A percentile compares a stretch with the other conserved stretches of the same genome.
These are phyloP conservation scores for Cenchrus fungigraminus DNA, from an alignment of 176 grass and related monocot genomes.

Conservation along the genomic window DNA sequence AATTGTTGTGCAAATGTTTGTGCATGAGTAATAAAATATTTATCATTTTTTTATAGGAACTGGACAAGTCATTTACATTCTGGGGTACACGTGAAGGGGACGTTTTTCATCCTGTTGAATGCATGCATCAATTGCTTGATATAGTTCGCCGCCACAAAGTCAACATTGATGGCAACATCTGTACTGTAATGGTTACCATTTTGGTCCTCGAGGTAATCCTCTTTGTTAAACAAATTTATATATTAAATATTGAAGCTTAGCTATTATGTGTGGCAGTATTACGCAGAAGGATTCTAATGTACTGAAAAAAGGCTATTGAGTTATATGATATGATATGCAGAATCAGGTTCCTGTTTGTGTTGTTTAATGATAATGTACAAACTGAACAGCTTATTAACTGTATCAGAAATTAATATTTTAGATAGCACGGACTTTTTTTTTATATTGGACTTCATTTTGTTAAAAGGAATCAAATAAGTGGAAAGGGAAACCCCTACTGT, in stretches of 20 bases:
- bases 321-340: not conserved
- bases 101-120: slow-evolving; percentile 80
- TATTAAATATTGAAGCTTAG: slow-evolving; percentile 2
- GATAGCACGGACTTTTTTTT: not conserved
- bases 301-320: not conserved
- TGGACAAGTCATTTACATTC: slow-evolving; percentile 79
- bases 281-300: not conserved
- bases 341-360: not conserved
- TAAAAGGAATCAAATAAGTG: not conserved
- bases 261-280: not conserved
- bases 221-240: slow-evolving; percentile 19
- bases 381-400: not conserved
- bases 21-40: slow-evolving; percentile 33
- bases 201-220: slow-evolving; percentile 90
- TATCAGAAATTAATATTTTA: not conserved
- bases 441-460: not conserved
- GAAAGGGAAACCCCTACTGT: not conserved
- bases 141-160: slow-evolving; percentile 85
- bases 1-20: not conserved
- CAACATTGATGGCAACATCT: slow-evolving; percentile 96
- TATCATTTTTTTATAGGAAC: slow-evolving; percentile 57
- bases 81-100: slow-evolving; percentile 90
- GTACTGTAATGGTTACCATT: slow-evolving; percentile 94
- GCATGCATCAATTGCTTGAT: slow-evolving; percentile 94
- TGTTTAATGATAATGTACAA: not conserved